Evolutionary conservation across 1,284 basidiomycete genomes (phyloP).

Genomic region (Trichosporon ovoides): DNA sequence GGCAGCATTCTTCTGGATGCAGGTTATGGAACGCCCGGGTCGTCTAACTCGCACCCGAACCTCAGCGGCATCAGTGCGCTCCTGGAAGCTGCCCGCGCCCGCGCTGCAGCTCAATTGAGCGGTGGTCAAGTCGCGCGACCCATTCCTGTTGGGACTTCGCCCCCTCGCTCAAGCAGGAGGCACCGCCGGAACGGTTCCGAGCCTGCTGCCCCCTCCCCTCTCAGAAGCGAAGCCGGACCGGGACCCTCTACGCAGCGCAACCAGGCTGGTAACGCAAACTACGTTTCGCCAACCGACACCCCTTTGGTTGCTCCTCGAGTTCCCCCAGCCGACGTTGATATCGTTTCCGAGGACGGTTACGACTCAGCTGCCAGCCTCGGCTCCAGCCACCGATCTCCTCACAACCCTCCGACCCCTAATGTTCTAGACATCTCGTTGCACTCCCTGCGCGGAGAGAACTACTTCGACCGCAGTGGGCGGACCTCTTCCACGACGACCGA

Average conservation of each 20-base stretch:
- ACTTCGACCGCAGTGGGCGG: no score
- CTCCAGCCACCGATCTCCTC: constrained; percentile 18
- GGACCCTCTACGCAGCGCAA: constrained; percentile 6
- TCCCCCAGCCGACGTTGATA: constrained; percentile 25
- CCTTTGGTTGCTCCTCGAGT: constrained; percentile 33
- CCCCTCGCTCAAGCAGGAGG: neutral
- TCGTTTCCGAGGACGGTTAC: constrained; percentile 27
- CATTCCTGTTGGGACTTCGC: neutral
- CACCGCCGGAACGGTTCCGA: neutral
- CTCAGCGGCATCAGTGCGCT: constrained; percentile 29
- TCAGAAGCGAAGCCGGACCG: neutral
- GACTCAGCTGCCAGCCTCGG: constrained; percentile 11
- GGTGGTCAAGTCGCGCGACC: constrained; percentile 2
- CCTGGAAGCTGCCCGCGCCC: constrained; percentile 39
- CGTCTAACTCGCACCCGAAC: constrained; percentile 17
- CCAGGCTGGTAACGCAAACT: constrained; percentile 18
- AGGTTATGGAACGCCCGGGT: constrained; percentile 53
- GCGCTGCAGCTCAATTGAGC: constrained; percentile 17
- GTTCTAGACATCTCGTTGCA: constrained; percentile 54
- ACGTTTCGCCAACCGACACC: constrained; percentile 47
- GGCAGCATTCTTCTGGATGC: constrained; percentile 90
- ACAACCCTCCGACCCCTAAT: constrained; percentile 56
- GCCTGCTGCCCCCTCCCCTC: neutral
- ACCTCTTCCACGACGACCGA: constrained; percentile 1
- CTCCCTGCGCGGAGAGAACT: constrained; percentile 34